These are phyloP conservation scores for Nemania bipapillata DNA, from an alignment of 2,329 filamentous ascomycete genomes.

Conservation along the genomic window DNA sequence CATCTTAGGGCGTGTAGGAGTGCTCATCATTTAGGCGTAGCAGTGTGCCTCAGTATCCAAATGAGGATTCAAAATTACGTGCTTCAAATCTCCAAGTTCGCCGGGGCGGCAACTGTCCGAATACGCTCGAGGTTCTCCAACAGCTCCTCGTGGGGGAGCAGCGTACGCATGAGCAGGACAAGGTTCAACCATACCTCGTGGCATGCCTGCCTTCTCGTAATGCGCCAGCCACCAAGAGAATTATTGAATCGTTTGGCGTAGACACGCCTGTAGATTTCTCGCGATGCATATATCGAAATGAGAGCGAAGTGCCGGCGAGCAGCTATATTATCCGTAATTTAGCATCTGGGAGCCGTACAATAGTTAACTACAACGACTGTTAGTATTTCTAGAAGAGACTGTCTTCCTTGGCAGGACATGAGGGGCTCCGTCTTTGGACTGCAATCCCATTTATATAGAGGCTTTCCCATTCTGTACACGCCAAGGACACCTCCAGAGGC, in stretches of 20 bases:
- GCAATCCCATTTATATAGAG: background rate
- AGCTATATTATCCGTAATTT: constrained; percentile 75
- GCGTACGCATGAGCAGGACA: constrained; percentile 34
- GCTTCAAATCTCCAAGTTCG: constrained; percentile 68
- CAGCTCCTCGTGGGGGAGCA: constrained; percentile 62
- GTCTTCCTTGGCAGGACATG: background rate
- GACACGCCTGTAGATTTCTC: constrained; percentile 58
- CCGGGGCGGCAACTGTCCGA: constrained; percentile 78
- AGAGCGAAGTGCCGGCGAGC: constrained; percentile 67
- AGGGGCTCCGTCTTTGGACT: background rate
- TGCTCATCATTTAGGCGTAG: constrained; percentile 31
- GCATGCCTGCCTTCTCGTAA: constrained; percentile 64
- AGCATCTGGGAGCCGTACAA: constrained; percentile 70
- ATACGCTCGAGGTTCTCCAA: constrained; percentile 75
- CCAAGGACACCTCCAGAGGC: background rate
- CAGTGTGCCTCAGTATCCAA: constrained; percentile 73
- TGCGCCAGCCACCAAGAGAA: constrained; percentile 63
- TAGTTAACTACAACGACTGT: constrained; percentile 73
- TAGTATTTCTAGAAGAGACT: background rate
- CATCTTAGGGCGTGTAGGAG: constrained; percentile 1
- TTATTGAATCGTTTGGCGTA: constrained; percentile 65
- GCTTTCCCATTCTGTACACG: background rate
- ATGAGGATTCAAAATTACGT: constrained; percentile 77
- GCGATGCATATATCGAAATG: constrained; percentile 69
- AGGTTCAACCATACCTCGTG: constrained; percentile 58